Evolutionary conservation across 257 asterid species (phyloP), one percentile per base, ranked within the genome.

Genomic region (Penstemon eatonii): DNA sequence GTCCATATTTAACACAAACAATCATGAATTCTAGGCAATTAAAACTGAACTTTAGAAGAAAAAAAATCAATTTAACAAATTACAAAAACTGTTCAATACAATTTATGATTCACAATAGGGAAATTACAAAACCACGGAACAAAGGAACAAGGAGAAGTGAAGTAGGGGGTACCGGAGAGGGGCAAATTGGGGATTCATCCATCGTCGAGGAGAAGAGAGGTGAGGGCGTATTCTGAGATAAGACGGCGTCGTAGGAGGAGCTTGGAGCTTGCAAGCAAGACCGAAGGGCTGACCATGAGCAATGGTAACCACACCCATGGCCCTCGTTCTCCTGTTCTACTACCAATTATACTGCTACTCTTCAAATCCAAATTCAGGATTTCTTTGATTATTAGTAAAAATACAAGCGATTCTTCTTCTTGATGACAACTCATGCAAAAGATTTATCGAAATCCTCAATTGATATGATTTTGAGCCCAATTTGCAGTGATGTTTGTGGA

Each of bases 401-500:
- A 60, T 66, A 55, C 57, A 68, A 56, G 63, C 47, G 54, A 66
- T 47, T 55, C 78, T 58, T 38, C 70, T 64, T 44, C 81, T 57
- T 64, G 78, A 65, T 61, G 64, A 62, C 80, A 75, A 80, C 79
- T 83, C 86, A 81, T 83, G 81, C 91, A 86, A 88, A 78, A 68
- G 65, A 69, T 56, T 50, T 75, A 76, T 73, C 72, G 37, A 58
- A 67, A n/a, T 38, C 68, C 11, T 38, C 18, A 19, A 50, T 55
- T 47, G 57, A 10, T 44, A 38, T 40, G 68, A 25, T 25, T 25
- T 25, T 25, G 33, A 25, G 33, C 33, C 33, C 33, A 25, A 25
- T 25, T 25, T 25, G 33, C 33, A 25, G 3, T 25, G 33, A 25
- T 25, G 33, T 25, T 25, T 25, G 33, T 25, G 33, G 33, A 25